Evolutionary conservation across 345 rosid species (phyloP).

Genomic region (Erodium maritimum): DNA sequence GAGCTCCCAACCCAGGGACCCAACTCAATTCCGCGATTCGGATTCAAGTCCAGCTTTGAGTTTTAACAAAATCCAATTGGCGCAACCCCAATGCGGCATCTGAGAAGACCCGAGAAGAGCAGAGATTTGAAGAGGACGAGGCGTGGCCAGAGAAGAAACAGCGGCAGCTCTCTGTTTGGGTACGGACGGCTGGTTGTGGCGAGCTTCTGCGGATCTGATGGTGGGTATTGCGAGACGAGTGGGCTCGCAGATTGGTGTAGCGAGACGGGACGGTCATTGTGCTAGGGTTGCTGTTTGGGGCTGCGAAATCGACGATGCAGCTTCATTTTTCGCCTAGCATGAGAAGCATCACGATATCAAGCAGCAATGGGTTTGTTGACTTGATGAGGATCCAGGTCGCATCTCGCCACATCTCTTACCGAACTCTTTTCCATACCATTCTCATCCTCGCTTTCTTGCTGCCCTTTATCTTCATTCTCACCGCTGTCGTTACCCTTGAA

Average conservation of each 20-base stretch:
- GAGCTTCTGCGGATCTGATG: conserved; percentile 50
- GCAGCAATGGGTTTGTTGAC: conserved; percentile 97
- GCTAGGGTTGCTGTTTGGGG: conserved; percentile 19
- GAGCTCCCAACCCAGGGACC: conserved; percentile 10
- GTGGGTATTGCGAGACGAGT: conserved; percentile 29
- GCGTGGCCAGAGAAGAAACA: neutral
- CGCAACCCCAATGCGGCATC: conserved; percentile 54
- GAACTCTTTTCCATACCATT: conserved; percentile 91
- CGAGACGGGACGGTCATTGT: conserved; percentile 1
- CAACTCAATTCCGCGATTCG: conserved; percentile 7
- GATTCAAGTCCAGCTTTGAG: neutral
- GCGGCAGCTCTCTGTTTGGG: conserved; percentile 11
- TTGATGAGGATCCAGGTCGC: conserved; percentile 99
- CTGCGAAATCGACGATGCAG: conserved; percentile 91
- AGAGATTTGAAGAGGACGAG: conserved; percentile 9
- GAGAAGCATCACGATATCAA: conserved; percentile 99
- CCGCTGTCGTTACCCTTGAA: conserved; percentile 98
- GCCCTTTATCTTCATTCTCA: conserved; percentile 96
- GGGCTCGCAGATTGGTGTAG: conserved; percentile 12
- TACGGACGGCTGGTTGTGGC: conserved; percentile 6
- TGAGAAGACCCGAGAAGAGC: conserved; percentile 24
- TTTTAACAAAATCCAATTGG: conserved; percentile 4
- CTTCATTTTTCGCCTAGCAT: conserved; percentile 99
- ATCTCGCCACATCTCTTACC: conserved; percentile 96
- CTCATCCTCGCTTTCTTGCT: conserved; percentile 93